A percentile compares a stretch with the other conserved stretches of the same genome.
Evolutionary conservation across 345 rosid species (phyloP).

Genomic region (Passiflora organensis): DNA sequence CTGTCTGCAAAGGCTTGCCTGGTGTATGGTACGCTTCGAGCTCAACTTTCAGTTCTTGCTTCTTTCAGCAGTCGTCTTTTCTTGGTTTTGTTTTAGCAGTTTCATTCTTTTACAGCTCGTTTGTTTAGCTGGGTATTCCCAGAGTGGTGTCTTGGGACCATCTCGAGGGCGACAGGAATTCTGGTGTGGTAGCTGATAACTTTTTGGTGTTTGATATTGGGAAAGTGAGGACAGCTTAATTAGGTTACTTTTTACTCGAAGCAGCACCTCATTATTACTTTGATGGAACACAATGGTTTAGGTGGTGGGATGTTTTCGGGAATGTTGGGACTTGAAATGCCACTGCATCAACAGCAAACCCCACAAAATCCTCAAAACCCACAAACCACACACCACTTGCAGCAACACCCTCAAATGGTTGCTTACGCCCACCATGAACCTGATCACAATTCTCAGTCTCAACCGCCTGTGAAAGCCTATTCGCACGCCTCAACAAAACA

Average conservation of each 20-base stretch:
- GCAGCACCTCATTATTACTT: conserved; percentile 6
- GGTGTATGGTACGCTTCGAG: conserved; percentile 4
- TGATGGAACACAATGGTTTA: conserved; percentile 65
- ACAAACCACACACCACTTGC: conserved; percentile 39
- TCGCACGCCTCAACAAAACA: conserved; percentile 37
- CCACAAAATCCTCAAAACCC: conserved; percentile 31
- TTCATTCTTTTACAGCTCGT: not conserved
- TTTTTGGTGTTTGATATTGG: not conserved
- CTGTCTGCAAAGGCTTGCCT: not conserved
- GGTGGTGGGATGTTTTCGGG: conserved; percentile 57
- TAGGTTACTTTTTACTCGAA: not conserved
- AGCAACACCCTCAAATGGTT: conserved; percentile 40
- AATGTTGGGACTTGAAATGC: conserved; percentile 67
- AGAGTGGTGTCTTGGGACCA: not conserved
- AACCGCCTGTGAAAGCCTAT: conserved; percentile 43
- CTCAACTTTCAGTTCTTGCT: conserved; percentile 1
- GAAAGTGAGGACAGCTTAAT: not conserved
- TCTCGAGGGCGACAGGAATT: conserved; percentile 5
- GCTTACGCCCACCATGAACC: conserved; percentile 39
- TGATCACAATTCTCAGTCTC: conserved; percentile 26
- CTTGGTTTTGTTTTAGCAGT: conserved; percentile 6
- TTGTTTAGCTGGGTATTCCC: not conserved
- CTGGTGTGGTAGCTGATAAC: not conserved
- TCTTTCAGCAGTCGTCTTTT: conserved; percentile 5
- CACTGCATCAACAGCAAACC: conserved; percentile 48